phyloP scores from a whole-genome alignment of 1,139 yeast genomes.

The Yamadazyma atlantica region DNA sequence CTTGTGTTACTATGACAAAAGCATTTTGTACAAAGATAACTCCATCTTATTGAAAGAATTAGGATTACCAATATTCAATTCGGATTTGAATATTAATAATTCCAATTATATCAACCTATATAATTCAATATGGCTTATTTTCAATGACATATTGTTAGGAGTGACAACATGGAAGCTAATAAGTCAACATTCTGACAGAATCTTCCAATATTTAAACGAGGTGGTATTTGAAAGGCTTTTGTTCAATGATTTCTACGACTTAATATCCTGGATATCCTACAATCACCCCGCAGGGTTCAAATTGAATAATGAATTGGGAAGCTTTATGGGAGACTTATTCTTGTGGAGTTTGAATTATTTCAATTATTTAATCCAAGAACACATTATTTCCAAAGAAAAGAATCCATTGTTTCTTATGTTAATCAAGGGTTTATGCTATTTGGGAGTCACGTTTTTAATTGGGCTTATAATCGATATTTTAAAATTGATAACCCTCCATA shows the following conservation, averaged over 20 bases:
- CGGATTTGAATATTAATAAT: constrained; percentile 42
- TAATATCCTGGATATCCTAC: constrained; percentile 75
- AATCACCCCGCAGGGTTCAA: constrained; percentile 92
- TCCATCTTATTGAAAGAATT: constrained; percentile 24
- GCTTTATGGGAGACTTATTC: constrained; percentile 82
- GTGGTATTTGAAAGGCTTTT: constrained; percentile 33
- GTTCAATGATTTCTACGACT: constrained; percentile 35
- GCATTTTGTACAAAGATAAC: constrained; percentile 26
- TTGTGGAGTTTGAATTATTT: constrained; percentile 83
- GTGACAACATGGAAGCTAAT: constrained; percentile 55
- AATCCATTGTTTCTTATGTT: constrained; percentile 5
- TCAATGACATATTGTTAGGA: constrained; percentile 82
- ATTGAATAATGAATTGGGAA: constrained; percentile 81
- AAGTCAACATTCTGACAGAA: constrained; percentile 37
- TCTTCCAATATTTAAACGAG: constrained; percentile 36
- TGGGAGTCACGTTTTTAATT: constrained; percentile 67
- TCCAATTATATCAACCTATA: constrained; percentile 86
- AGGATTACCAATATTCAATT: constrained; percentile 38
- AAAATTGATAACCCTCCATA: constrained; percentile 65
- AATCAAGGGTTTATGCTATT: constrained; percentile 25
- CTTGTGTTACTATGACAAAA: constrained; percentile 46
- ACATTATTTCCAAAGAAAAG: constrained; percentile 6
- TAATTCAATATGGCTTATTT: constrained; percentile 84
- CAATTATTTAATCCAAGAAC: constrained; percentile 29
- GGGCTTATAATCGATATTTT: constrained; percentile 67